Evolutionary conservation across 805 yeast genomes (phyloP).

Genomic region (Suhomyces prunicola): DNA sequence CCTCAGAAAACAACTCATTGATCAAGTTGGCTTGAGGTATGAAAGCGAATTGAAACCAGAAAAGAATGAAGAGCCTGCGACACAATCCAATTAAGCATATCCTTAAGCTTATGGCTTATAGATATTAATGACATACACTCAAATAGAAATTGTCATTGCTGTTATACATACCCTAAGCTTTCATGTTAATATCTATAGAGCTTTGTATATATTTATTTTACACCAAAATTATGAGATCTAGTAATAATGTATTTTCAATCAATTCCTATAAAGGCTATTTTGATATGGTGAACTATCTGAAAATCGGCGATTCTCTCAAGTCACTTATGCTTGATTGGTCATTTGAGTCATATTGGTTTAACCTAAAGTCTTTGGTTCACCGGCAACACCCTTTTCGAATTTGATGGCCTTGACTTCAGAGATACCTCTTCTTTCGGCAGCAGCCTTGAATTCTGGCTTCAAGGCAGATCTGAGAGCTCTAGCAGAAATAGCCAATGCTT

Average conservation of each 20-base stretch:
- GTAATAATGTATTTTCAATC: not conserved
- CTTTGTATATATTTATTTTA: not conserved
- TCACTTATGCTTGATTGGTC: not conserved
- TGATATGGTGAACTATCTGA: not conserved
- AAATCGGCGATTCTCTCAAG: not conserved
- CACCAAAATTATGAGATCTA: not conserved
- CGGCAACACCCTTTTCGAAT: conserved; percentile 64
- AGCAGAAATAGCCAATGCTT: conserved; percentile 88
- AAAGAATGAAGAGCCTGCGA: not conserved
- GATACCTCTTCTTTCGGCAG: conserved; percentile 66
- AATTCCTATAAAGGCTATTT: not conserved
- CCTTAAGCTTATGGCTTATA: not conserved
- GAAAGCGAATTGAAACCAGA: conserved; percentile 1
- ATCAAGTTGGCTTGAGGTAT: conserved; percentile 21
- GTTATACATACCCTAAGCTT: not conserved
- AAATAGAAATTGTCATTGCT: not conserved
- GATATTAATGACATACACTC: not conserved
- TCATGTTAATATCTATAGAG: not conserved
- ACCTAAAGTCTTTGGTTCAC: conserved; percentile 38
- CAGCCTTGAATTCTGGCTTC: conserved; percentile 79
- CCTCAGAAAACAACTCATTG: conserved; percentile 25
- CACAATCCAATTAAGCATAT: not conserved
- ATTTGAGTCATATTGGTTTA: conserved; percentile 13
- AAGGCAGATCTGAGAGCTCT: conserved; percentile 82
- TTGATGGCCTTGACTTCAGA: conserved; percentile 73